phyloP scores from a whole-genome alignment of 176 grass and related monocot species.

The Chrysopogon serrulatus region DNA sequence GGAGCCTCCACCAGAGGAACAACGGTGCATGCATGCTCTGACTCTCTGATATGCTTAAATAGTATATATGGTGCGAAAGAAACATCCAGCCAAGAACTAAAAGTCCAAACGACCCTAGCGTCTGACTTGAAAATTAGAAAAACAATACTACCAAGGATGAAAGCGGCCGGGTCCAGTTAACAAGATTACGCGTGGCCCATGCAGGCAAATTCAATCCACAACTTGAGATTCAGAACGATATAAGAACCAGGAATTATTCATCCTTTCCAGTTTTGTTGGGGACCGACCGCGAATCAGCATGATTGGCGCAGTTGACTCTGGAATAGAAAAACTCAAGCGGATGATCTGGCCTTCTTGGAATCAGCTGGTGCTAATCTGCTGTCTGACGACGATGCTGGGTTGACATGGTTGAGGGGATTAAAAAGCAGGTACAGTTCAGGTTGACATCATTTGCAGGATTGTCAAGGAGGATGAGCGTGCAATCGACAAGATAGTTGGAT shows the following conservation, averaged over 20 bases:
- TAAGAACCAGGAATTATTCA: conserved; percentile 6
- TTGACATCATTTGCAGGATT: conserved; percentile 28
- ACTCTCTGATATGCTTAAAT: conserved; percentile 23
- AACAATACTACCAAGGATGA: conserved; percentile 3
- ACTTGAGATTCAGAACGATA: conserved; percentile 15
- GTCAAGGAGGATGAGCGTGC: conserved; percentile 6
- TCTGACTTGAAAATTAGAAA: conserved; percentile 17
- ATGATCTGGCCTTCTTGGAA: neutral
- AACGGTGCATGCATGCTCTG: neutral
- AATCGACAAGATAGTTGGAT: neutral
- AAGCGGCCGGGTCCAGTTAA: conserved; percentile 25
- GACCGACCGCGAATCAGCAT: neutral
- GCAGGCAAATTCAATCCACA: neutral
- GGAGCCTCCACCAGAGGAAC: conserved; percentile 19
- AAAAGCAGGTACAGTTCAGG: neutral
- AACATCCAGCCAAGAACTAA: conserved; percentile 6
- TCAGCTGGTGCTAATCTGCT: conserved; percentile 18
- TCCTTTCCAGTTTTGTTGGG: conserved; percentile 28
- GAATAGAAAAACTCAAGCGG: neutral
- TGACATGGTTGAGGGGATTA: conserved; percentile 24
- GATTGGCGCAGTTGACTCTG: conserved; percentile 9
- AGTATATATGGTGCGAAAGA: neutral
- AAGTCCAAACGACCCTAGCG: conserved; percentile 10
- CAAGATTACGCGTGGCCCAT: conserved; percentile 16
- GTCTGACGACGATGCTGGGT: neutral